Evolutionary conservation across 176 grass and related monocot species (phyloP), one percentile per base, ranked within the genome.

Genomic region (Oryza brachyantha): DNA sequence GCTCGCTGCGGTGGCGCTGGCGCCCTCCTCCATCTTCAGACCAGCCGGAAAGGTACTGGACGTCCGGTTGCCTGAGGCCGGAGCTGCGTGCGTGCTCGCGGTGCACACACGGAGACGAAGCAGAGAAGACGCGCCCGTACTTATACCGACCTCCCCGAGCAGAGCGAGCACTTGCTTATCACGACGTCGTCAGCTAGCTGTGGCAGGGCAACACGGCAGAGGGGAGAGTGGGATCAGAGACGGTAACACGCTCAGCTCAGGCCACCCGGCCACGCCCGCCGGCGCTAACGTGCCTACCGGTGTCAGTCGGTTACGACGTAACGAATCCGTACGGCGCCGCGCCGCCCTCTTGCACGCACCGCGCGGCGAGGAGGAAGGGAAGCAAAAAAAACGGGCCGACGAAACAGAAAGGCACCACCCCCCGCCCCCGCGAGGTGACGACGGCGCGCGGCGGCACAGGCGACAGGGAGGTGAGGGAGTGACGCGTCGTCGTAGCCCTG

Each of bases 371-470:
- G 74, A 61, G 38, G 61, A 40, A 22, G 50, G 50, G 1, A 55
- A 55, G 21, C 50, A 19, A n/a, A n/a, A n/a, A n/a, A n/a, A n/a
- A 50, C 4, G 45, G 46, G 39, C 22, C 13, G 2, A 39, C 13
- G 2, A 39, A 86, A 81, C 84, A 63, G 84, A 86, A 76, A 70
- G n/a, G n/a, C n/a, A n/a, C n/a, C n/a, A n/a, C n/a, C n/a, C n/a
- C n/a, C n/a, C n/a, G 84, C 42, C 13, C 7, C 42, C 42, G 42
- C 22, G 24, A 7, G 19, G 50, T 14, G 81, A 83, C 72, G n/a
- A 16, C 48, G 22, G 28, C n/a, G n/a, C n/a, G n/a, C 22, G 26
- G 55, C 16, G 22, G 17, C 69, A 45, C 39, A 35, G 75, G 12
- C 40, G 75, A n/a, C 2, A 4, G 31, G 2, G 4, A n/a, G 57